Conservation (phyloP, 331 rosid species). For the Acacia concinna region DNA sequence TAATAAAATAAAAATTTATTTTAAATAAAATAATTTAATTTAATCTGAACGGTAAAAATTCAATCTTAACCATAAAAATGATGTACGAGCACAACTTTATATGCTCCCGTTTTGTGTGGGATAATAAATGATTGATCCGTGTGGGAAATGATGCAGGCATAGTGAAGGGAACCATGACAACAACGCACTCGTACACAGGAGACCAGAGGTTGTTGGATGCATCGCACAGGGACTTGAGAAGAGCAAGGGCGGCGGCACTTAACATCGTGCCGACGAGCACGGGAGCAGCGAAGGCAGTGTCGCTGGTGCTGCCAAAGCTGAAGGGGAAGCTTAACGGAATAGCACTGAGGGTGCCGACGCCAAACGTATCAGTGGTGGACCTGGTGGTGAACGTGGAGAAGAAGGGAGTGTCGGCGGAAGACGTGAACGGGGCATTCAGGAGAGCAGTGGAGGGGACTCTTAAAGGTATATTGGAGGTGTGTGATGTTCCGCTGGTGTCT, state of each 20-base stretch:
- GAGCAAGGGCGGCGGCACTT: slow-evolving; percentile 97
- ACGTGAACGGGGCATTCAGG: slow-evolving; percentile 92
- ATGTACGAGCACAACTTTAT: too few species aligned
- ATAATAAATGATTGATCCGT: background rate
- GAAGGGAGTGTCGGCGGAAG: slow-evolving; percentile 89
- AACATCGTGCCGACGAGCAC: slow-evolving; percentile 99
- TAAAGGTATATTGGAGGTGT: slow-evolving; percentile 84
- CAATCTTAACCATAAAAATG: too few species aligned
- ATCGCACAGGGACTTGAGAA: slow-evolving; percentile 92
- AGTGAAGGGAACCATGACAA: slow-evolving; percentile 99
- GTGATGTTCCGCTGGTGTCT: slow-evolving; percentile 92
- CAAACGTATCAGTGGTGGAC: slow-evolving; percentile 93
- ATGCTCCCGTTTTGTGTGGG: too few species aligned
- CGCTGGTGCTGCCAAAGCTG: slow-evolving; percentile 83
- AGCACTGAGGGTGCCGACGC: slow-evolving; percentile 98
- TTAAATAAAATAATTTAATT: too few species aligned
- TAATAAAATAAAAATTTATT: too few species aligned
- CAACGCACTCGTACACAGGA: slow-evolving; percentile 99
- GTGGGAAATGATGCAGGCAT: slow-evolving; percentile 51
- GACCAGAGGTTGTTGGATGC: slow-evolving; percentile 99
- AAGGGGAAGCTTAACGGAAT: slow-evolving; percentile 98
- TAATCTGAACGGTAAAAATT: too few species aligned
- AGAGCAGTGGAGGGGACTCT: slow-evolving; percentile 83
- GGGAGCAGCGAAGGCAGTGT: slow-evolving; percentile 99
- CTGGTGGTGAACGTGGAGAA: slow-evolving; percentile 85